These are phyloP conservation scores for Achaetomiella virescens DNA, from an alignment of 495 filamentous ascomycete genomes.

Conservation along the genomic window DNA sequence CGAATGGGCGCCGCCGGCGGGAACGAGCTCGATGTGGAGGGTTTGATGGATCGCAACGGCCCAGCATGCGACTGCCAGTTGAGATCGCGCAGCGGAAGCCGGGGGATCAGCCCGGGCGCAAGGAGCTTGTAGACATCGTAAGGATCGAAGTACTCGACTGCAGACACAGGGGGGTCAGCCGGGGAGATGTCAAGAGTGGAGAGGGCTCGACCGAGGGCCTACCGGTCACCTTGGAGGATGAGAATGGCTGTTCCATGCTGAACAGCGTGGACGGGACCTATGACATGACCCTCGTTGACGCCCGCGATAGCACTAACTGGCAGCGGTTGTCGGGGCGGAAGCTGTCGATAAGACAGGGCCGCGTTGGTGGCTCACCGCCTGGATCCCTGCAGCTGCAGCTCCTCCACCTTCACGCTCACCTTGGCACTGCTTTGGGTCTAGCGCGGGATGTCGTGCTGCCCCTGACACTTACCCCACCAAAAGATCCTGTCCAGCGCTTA, in stretches of 20 bases:
- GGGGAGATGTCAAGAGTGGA: not conserved
- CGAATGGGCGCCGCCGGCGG: conserved; percentile 39
- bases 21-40: conserved; percentile 80
- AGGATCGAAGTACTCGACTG: conserved; percentile 80
- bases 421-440: conserved; percentile 7
- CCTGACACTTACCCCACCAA: conserved; percentile 1
- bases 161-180: not conserved
- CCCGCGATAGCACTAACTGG: not conserved
- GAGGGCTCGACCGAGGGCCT: conserved; percentile 13
- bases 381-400: not conserved
- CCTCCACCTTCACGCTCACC: not conserved
- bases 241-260: conserved; percentile 56
- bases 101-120: conserved; percentile 65
- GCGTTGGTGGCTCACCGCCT: not conserved
- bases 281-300: conserved; percentile 23
- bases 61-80: conserved; percentile 94
- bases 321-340: not conserved
- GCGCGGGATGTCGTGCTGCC: not conserved
- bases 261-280: conserved; percentile 28
- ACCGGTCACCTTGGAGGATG: conserved; percentile 70
- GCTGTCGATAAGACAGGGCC: not conserved
- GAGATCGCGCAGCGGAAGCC: conserved; percentile 84
- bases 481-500: not conserved
- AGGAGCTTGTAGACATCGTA: conserved; percentile 75
- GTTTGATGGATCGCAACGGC: conserved; percentile 88